These are phyloP conservation scores for Fusarium sp. DNA, from an alignment of 2,329 filamentous ascomycete genomes.

Conservation along the genomic window DNA sequence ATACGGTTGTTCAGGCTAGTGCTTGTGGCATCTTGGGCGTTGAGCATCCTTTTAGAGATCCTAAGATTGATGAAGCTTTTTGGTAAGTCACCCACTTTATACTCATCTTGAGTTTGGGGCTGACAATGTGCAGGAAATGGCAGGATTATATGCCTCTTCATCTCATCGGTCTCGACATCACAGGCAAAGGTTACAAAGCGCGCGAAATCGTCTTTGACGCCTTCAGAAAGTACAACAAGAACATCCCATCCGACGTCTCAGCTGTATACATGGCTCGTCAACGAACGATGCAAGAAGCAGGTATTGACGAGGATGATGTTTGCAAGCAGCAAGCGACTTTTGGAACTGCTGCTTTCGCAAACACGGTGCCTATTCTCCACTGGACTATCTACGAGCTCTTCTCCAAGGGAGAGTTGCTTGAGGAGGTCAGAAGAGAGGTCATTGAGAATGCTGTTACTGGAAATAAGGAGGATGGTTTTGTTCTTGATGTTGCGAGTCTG, in stretches of 20 bases:
- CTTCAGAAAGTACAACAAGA: conserved; percentile 27
- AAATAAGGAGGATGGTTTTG: conserved; percentile 2
- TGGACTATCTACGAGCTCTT: conserved; percentile 38
- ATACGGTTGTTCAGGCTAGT: conserved; percentile 34
- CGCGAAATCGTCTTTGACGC: conserved; percentile 34
- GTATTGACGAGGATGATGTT: conserved; percentile 25
- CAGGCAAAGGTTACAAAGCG: conserved; percentile 26
- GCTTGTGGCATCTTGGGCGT: conserved; percentile 35
- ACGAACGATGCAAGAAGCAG: conserved; percentile 15
- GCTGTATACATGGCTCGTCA: conserved; percentile 20
- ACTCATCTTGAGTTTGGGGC: rapidly evolving
- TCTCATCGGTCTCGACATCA: conserved; percentile 22
- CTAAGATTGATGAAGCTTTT: conserved; percentile 23
- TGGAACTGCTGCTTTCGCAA: conserved; percentile 27
- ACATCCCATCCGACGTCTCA: conserved; percentile 24
- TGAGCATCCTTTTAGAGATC: conserved; percentile 34
- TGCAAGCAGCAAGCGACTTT: conserved; percentile 35
- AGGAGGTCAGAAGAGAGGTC: conserved; percentile 24
- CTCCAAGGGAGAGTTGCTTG: conserved; percentile 16
- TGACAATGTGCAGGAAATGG: conserved; percentile 26
- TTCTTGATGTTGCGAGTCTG: conserved; percentile 19
- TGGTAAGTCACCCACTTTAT: conserved; percentile 7
- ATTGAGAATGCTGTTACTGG: conserved; percentile 10
- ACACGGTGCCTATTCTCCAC: conserved; percentile 28
- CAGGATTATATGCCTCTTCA: conserved; percentile 29